Conservation (phyloP, 176 grass and related monocot genomes). For the Bolboschoenus planiculmis region DNA sequence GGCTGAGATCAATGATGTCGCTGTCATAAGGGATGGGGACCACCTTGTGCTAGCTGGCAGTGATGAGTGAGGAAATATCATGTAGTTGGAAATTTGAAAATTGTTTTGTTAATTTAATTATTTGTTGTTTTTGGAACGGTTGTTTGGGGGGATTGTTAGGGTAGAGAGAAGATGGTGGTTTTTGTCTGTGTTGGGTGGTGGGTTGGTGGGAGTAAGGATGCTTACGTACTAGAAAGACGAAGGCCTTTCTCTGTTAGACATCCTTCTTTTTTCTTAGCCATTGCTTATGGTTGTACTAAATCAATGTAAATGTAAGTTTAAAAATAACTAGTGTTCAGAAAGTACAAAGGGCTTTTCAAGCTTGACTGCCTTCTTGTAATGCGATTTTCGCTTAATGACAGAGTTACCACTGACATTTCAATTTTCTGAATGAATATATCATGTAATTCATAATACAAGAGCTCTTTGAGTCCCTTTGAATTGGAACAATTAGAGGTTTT, state of each 20-base stretch:
- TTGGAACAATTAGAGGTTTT: too few species aligned
- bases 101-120: neutral
- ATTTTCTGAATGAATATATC: neutral
- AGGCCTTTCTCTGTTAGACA: neutral
- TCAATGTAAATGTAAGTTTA: neutral
- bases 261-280: neutral
- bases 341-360: neutral
- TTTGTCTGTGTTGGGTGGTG: neutral
- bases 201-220: neutral
- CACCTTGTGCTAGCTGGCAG: conserved; percentile 48
- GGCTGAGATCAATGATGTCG: conserved; percentile 71
- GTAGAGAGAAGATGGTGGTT: neutral
- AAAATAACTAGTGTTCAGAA: neutral
- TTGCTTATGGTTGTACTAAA: neutral
- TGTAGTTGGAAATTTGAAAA: neutral
- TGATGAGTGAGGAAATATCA: conserved; percentile 15
- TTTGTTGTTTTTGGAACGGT: neutral
- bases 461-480: too few species aligned
- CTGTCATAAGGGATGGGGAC: conserved; percentile 80
- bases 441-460: too few species aligned
- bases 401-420: neutral
- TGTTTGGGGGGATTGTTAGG: neutral
- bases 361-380: neutral
- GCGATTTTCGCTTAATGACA: neutral
- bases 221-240: neutral